These are phyloP conservation scores for Rugonectria rugulosa DNA, from an alignment of 2,329 filamentous ascomycete species.

Conservation along the genomic window DNA sequence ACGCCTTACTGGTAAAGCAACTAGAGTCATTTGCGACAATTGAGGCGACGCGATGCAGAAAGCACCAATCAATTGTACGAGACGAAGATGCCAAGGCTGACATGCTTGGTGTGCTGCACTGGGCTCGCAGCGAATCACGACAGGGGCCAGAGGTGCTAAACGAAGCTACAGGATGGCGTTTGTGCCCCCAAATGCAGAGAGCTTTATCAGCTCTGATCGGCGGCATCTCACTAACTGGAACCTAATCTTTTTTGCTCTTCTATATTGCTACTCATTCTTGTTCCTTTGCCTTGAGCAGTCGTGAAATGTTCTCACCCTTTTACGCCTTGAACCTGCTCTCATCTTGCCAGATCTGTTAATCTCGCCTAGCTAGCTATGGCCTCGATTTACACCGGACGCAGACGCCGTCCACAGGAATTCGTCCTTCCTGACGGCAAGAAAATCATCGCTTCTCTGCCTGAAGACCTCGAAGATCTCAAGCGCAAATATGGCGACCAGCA, in stretches of 20 bases:
- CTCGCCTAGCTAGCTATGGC: conserved; percentile 27
- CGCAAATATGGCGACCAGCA: conserved; percentile 48
- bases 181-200: conserved; percentile 23
- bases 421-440: conserved; percentile 62
- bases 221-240: conserved; percentile 13
- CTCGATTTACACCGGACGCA: conserved; percentile 29
- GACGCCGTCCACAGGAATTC: conserved; percentile 59
- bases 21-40: conserved; percentile 4
- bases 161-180: conserved; percentile 20
- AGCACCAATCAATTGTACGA: conserved; percentile 35
- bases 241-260: conserved; percentile 24
- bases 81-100: conserved; percentile 28
- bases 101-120: conserved; percentile 1
- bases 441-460: conserved; percentile 64
- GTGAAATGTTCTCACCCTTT: neutral
- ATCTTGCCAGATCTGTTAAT: neutral
- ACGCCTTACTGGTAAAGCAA: neutral
- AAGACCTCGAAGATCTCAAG: conserved; percentile 59
- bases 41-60: conserved; percentile 28
- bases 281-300: conserved; percentile 3
- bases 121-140: neutral
- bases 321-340: neutral
- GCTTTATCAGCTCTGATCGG: neutral
- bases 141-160: conserved; percentile 8
- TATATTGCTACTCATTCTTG: neutral